Percentiles rank a stretch among this genome's conserved stretches.
Conservation (phyloP, 345 rosid species). For the Acer negundo region DNA sequence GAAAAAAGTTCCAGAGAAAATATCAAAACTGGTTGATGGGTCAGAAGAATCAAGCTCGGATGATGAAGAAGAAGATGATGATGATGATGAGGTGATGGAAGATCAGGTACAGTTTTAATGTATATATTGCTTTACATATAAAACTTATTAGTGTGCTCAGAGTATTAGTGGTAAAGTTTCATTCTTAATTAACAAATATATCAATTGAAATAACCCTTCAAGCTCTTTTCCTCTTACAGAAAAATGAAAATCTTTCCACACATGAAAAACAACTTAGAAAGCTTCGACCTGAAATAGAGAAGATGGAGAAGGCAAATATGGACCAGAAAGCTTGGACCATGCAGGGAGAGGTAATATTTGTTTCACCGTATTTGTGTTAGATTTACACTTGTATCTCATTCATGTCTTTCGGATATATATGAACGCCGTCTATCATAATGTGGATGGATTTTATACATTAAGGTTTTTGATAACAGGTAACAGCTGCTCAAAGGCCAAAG, state of each 20-base stretch:
- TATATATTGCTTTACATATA: constrained; percentile 2
- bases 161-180: neutral
- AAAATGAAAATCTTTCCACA: constrained; percentile 57
- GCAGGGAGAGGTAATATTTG: constrained; percentile 84
- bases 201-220: constrained; percentile 11
- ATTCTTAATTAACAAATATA: neutral
- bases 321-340: constrained; percentile 94
- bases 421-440: neutral
- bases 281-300: constrained; percentile 62
- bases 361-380: neutral
- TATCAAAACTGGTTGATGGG: constrained; percentile 29
- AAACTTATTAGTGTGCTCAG: neutral
- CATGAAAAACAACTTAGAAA: constrained; percentile 72
- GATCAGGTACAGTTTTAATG: constrained; percentile 34
- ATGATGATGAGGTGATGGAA: constrained; percentile 19
- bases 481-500: constrained; percentile 86
- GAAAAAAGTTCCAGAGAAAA: constrained; percentile 40
- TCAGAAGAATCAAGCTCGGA: constrained; percentile 38
- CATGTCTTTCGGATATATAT: neutral
- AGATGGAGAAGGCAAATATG: constrained; percentile 85
- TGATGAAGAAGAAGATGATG: constrained; percentile 35
- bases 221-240: constrained; percentile 37
- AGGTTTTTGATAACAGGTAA: constrained; percentile 49
- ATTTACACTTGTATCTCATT: neutral
- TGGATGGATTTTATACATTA: neutral